Base-by-base conservation (phyloP, 768 basidiomycete species). In the Dendrothele bispora region DNA sequence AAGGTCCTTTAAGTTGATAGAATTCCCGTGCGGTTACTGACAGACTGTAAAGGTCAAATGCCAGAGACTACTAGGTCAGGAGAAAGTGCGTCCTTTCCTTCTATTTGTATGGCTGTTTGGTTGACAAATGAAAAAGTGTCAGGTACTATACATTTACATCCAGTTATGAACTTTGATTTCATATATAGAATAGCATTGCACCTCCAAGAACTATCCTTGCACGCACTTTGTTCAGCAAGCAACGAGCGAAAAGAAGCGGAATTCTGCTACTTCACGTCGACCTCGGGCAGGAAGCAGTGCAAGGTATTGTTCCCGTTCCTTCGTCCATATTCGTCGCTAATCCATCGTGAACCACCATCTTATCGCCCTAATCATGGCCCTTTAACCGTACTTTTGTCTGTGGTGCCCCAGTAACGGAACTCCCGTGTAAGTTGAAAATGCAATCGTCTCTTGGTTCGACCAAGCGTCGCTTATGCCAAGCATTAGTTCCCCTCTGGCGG, bases 171-270 rank as follows among this genome's bases (percentile, higher is more conserved):
- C 44, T 28, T n/a, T n/a, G n/a, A n/a, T n/a, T n/a, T 25, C 43
- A 43, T 49, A 22, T 43, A 49, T 48, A 44, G 39, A 38, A 11
- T 56, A 93, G 85, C 91, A 93, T 60, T 95, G 91, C 65, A 67
- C 83, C 51, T 79, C 85, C 52, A 95, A 95, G 72, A 91, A 88
- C 60, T 91, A 88, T 60, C 85, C 89, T 37, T 95, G 91, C 90
- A 93, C 91, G 91, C 86, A 91, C 61, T 83, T 70, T 61, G 85
- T 91, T 22, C 90, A 91, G 60, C 88, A 91, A 66, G 86, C 85
- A 17, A 91, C 90, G 5, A 86, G 79, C 64, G 88, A 91, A 69
- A 87, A 87, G 74, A 90, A 90, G 65, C 86, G 88, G 50, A 71
- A 66, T 49, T 71, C 76, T 18, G 71, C 77, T 34, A 65, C 74